Evolutionary conservation across 2,329 filamentous ascomycete species (phyloP).

Genomic region (Sphaerulina vaccinii): DNA sequence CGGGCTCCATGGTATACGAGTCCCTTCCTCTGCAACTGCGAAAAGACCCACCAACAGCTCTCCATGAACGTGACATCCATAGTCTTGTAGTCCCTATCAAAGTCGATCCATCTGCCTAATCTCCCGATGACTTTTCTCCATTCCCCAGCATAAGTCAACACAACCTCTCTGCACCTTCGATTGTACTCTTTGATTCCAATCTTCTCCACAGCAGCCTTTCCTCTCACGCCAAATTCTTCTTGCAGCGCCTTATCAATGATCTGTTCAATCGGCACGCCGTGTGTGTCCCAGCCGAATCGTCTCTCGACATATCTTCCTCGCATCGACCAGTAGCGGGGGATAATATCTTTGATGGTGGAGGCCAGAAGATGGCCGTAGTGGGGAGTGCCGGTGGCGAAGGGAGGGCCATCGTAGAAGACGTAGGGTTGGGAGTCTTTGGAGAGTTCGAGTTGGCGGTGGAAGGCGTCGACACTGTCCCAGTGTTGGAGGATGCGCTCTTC

Average conservation of each 20-base stretch:
- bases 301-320: constrained; percentile 90
- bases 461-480: constrained; percentile 92
- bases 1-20: constrained; percentile 85
- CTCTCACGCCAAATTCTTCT: constrained; percentile 70
- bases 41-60: constrained; percentile 95
- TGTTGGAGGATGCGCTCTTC: constrained; percentile 80
- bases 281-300: constrained; percentile 93
- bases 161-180: constrained; percentile 84
- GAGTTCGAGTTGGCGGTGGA: constrained; percentile 82
- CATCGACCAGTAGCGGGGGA: constrained; percentile 96
- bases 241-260: constrained; percentile 87
- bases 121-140: constrained; percentile 88
- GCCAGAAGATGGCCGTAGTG: constrained; percentile 78
- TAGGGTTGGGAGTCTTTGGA: constrained; percentile 80
- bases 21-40: constrained; percentile 85
- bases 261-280: constrained; percentile 91
- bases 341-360: constrained; percentile 96
- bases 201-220: constrained; percentile 80
- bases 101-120: constrained; percentile 93
- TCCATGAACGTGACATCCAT: constrained; percentile 98
- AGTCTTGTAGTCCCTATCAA: constrained; percentile 97
- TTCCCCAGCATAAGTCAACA: constrained; percentile 84
- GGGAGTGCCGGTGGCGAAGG: constrained; percentile 57
- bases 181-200: constrained; percentile 89
- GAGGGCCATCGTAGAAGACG: constrained; percentile 81